Conservation (phyloP, 805 yeast genomes). For the Yamadazyma phyllophila region DNA sequence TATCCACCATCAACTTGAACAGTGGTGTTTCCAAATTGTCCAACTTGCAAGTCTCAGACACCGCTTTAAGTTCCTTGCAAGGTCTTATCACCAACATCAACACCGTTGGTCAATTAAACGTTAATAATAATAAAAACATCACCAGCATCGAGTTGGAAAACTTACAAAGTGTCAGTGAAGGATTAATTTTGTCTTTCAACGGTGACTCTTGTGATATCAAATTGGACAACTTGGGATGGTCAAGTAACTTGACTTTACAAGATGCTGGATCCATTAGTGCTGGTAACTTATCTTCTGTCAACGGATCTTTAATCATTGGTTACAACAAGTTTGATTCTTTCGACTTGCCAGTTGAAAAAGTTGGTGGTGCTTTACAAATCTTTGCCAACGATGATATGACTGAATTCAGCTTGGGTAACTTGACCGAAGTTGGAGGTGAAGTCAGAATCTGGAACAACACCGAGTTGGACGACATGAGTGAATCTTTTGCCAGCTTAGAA, state of each 20-base stretch:
- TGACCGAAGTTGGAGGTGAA: constrained; percentile 40
- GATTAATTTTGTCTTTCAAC: constrained; percentile 41
- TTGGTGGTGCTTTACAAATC: constrained; percentile 41
- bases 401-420: constrained; percentile 25
- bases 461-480: constrained; percentile 30
- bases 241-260: constrained; percentile 44
- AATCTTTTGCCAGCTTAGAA: constrained; percentile 27
- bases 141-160: constrained; percentile 31
- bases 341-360: constrained; percentile 29
- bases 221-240: constrained; percentile 37
- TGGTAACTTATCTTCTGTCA: constrained; percentile 33
- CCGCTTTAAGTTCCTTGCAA: constrained; percentile 37
- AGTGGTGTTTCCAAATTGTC: constrained; percentile 33
- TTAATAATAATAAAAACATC: constrained; percentile 45
- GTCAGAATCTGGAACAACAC: constrained; percentile 42
- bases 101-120: constrained; percentile 32
- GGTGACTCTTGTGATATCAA: constrained; percentile 32
- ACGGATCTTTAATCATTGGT: constrained; percentile 39
- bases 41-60: constrained; percentile 37
- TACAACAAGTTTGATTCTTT: constrained; percentile 38
- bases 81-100: constrained; percentile 31
- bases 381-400: constrained; percentile 43
- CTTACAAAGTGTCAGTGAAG: constrained; percentile 32
- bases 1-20: constrained; percentile 36
- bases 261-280: constrained; percentile 34